Percentiles rank a stretch among this genome's conserved stretches.
Conservation (phyloP, 192 early-diverging fungal genomes). For the Umbelopsis isabellina region DNA sequence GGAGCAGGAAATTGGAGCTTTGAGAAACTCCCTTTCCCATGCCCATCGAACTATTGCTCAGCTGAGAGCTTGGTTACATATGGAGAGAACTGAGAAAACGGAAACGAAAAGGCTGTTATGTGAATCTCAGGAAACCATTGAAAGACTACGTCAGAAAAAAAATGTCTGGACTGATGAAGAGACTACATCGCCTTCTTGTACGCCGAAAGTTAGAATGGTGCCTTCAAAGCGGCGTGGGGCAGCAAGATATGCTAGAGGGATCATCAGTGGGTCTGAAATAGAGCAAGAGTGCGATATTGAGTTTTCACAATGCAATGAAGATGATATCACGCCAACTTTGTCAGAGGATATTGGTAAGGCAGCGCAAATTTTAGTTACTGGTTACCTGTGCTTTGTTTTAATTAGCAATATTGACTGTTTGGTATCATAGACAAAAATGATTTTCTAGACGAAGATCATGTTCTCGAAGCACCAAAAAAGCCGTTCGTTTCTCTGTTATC, state of each 20-base stretch:
- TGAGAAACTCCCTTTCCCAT: conserved; percentile 34
- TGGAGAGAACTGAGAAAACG: conserved; percentile 55
- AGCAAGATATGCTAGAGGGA: conserved; percentile 9
- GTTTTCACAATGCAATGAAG: not conserved
- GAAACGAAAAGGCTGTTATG: conserved; percentile 54
- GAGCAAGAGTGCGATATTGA: not conserved
- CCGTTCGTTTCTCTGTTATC: too few relatives aligned
- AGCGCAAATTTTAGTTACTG: not conserved
- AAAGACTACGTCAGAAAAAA: conserved; percentile 36
- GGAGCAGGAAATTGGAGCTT: conserved; percentile 26
- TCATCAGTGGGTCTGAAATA: not conserved
- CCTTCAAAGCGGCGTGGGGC: conserved; percentile 6
- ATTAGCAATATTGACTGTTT: not conserved
- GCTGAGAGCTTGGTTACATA: conserved; percentile 50
- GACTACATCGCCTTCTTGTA: not conserved
- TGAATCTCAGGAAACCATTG: conserved; percentile 61
- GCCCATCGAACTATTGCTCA: conserved; percentile 53
- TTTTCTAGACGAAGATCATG: not conserved
- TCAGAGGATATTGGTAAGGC: not conserved
- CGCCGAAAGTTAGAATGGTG: not conserved
- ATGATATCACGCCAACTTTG: not conserved
- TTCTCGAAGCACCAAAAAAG: not conserved
- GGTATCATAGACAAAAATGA: not conserved
- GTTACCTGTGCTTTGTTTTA: not conserved
- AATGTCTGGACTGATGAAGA: conserved; percentile 1